phyloP scores from a whole-genome alignment of 1,139 yeast species.

The Blastobotrys buckinghamii region DNA sequence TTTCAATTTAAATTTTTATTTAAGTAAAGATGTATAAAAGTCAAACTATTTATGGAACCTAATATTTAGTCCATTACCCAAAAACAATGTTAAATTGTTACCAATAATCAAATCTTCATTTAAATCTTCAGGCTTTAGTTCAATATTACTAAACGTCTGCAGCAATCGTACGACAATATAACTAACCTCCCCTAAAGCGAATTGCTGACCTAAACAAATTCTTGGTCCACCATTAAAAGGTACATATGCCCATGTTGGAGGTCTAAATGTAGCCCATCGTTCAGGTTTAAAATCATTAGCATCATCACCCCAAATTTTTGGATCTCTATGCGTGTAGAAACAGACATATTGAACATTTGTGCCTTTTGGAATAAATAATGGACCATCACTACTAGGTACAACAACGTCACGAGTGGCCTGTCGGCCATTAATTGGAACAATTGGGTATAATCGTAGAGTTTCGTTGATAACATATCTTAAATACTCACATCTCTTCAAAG shows the following conservation, averaged over 20 bases:
- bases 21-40: too few species aligned
- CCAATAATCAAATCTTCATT: not conserved
- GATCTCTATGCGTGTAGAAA: slow-evolving; percentile 42
- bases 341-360: slow-evolving; percentile 42
- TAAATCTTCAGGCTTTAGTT: slow-evolving; percentile 9
- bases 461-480: slow-evolving; percentile 47
- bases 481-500: slow-evolving; percentile 46
- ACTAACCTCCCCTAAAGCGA: slow-evolving; percentile 48
- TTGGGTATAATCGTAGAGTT: slow-evolving; percentile 48
- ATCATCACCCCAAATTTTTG: slow-evolving; percentile 44
- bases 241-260: slow-evolving; percentile 26
- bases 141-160: slow-evolving; percentile 30
- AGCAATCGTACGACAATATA: slow-evolving; percentile 42
- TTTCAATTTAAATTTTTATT: too few species aligned
- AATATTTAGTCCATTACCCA: not conserved
- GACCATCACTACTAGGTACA: slow-evolving; percentile 38
- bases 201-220: slow-evolving; percentile 54
- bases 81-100: not conserved
- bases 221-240: slow-evolving; percentile 56
- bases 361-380: slow-evolving; percentile 45
- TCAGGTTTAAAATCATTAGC: slow-evolving; percentile 47
- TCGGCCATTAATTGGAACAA: slow-evolving; percentile 51
- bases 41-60: not conserved
- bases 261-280: slow-evolving; percentile 38
- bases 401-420: slow-evolving; percentile 36